phyloP scores from a whole-genome alignment of 2,329 filamentous ascomycete species.

The Verticillium albo-atrum region DNA sequence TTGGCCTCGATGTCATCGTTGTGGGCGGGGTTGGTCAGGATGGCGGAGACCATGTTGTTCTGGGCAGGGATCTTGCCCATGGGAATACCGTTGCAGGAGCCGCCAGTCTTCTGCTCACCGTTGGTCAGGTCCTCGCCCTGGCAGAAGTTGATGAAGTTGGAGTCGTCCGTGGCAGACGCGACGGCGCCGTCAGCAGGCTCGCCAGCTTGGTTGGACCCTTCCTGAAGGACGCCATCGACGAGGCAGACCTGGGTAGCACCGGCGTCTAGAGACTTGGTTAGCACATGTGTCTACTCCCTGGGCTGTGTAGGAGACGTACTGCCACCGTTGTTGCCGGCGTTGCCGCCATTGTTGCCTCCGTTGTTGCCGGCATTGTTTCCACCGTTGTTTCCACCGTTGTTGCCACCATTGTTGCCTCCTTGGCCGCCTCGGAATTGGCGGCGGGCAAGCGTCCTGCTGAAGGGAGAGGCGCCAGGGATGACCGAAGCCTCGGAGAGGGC shows the following conservation, averaged over 20 bases:
- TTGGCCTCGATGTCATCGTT: slow-evolving; percentile 41
- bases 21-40: slow-evolving; percentile 50
- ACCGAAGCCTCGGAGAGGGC: slow-evolving; percentile 40
- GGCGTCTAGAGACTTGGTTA: slow-evolving; percentile 12
- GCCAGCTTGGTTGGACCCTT: slow-evolving; percentile 44
- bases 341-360: slow-evolving; percentile 9
- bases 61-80: slow-evolving; percentile 58
- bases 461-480: slow-evolving; percentile 31
- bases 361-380: slow-evolving; percentile 15
- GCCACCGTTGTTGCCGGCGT: slow-evolving; percentile 18
- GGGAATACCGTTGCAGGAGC: slow-evolving; percentile 61
- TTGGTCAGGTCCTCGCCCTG: slow-evolving; percentile 47
- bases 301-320: slow-evolving; percentile 13
- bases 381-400: slow-evolving; percentile 10
- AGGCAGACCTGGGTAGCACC: slow-evolving; percentile 29
- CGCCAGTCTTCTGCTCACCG: slow-evolving; percentile 50
- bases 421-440: slow-evolving; percentile 30
- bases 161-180: slow-evolving; percentile 47
- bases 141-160: slow-evolving; percentile 61
- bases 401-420: slow-evolving; percentile 3
- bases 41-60: slow-evolving; percentile 52
- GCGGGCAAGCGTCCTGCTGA: slow-evolving; percentile 30
- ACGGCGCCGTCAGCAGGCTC: slow-evolving; percentile 42
- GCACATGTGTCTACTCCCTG: not conserved
- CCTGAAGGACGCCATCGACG: slow-evolving; percentile 39